phyloP scores from a whole-genome alignment of 208 protist genomes.

The Strigomonas galati region DNA sequence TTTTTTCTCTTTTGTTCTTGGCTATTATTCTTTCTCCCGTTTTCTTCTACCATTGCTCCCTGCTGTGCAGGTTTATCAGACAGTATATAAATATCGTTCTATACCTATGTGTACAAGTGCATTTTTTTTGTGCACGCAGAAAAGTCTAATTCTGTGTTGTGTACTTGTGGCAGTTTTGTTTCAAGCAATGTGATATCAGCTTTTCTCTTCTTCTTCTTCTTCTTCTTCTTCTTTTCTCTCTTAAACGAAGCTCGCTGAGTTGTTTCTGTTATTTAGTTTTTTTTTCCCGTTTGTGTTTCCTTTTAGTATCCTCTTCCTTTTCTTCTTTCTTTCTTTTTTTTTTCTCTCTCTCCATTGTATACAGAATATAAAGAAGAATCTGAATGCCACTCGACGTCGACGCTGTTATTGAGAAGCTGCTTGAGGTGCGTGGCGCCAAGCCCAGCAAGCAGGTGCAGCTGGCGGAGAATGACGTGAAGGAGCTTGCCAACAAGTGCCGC shows the following conservation, averaged over 20 bases:
- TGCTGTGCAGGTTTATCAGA: background rate
- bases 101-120: too few relatives aligned
- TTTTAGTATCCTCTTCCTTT: background rate
- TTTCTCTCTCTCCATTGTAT: constrained; percentile 11
- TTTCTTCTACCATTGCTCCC: constrained; percentile 7
- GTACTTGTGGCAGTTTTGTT: too few relatives aligned
- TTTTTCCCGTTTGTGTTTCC: constrained; percentile 7
- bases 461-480: constrained; percentile 86
- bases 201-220: too few relatives aligned
- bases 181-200: too few relatives aligned
- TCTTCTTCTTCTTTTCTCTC: too few relatives aligned
- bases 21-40: constrained; percentile 11
- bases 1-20: constrained; percentile 6
- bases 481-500: constrained; percentile 70
- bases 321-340: constrained; percentile 6
- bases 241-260: too few relatives aligned
- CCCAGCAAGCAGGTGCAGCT: constrained; percentile 88
- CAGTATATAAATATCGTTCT: constrained; percentile 12
- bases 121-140: too few relatives aligned
- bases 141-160: too few relatives aligned
- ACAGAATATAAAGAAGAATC: background rate
- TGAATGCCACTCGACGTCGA: constrained; percentile 83
- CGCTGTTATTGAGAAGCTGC: constrained; percentile 90
- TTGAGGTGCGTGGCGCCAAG: constrained; percentile 88
- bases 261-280: background rate